Conservation (phyloP, 2,329 filamentous ascomycete species). For the Pseudofabraea citricarpa region DNA sequence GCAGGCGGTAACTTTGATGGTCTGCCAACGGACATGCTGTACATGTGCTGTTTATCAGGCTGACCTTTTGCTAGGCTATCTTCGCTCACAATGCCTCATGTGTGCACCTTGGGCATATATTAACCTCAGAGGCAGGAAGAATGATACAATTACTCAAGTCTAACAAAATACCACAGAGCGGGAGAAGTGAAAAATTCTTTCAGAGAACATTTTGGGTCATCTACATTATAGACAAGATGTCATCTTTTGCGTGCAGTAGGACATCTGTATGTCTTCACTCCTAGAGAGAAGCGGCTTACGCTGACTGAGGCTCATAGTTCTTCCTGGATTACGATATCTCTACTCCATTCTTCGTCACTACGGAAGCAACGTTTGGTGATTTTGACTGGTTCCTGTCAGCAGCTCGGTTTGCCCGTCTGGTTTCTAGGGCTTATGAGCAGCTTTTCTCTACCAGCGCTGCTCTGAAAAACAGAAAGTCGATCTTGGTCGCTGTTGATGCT, state of each 20-base stretch:
- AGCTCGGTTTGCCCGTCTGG: constrained; percentile 26
- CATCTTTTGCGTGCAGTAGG: constrained; percentile 25
- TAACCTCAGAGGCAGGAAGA: constrained; percentile 30
- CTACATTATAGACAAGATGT: constrained; percentile 33
- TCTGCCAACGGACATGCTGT: neutral
- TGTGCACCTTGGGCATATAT: constrained; percentile 28
- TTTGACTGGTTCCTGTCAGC: constrained; percentile 32
- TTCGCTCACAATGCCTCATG: constrained; percentile 30
- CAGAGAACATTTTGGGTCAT: constrained; percentile 34
- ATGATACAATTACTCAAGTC: constrained; percentile 29
- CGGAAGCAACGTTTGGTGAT: constrained; percentile 26
- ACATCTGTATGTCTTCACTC: constrained; percentile 26
- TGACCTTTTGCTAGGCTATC: constrained; percentile 24
- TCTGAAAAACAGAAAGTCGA: constrained; percentile 12
- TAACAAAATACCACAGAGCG: constrained; percentile 17
- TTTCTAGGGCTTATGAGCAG: constrained; percentile 28
- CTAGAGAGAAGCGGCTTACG: neutral
- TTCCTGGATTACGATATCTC: constrained; percentile 34
- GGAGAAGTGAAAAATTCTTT: constrained; percentile 12
- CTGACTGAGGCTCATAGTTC: constrained; percentile 17
- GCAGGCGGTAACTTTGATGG: constrained; percentile 11
- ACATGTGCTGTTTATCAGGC: neutral
- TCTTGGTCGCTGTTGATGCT: constrained; percentile 18
- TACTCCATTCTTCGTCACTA: constrained; percentile 28
- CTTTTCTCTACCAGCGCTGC: constrained; percentile 32